Evolutionary conservation across 2,329 filamentous ascomycete genomes (phyloP), one percentile per base, ranked within the genome.

Genomic region (Fusarium albosuccineum): DNA sequence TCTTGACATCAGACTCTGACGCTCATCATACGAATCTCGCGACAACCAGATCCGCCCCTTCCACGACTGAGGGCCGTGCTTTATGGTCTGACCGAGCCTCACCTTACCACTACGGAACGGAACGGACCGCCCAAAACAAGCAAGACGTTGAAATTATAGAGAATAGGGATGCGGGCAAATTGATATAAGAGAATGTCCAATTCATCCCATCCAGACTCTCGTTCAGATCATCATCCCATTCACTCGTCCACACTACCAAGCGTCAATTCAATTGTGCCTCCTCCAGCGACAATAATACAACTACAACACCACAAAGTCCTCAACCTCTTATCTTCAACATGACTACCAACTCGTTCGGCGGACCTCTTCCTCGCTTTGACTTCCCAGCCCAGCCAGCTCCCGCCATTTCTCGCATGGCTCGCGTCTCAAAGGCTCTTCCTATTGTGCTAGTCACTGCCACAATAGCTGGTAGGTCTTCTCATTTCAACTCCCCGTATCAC

Each of bases 281-380:
- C 22, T 39, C 7, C 27, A 27, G 9, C 9, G 22, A 14, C 14
- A 57, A 36, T 6, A 26, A 41, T 4, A 55, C 9, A 37, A 9
- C 13, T 40, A 29, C 27, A 34, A 13, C 41, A 55, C 7, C 5
- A 27, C 60, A 56, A 3, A 42, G n/a, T 27, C 36, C 9, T 36
- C 10, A 45, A 36, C 49, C 29, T 55, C 13, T 1, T 45, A 26
- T 33, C 42, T 10, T 17, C 46, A 60, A 16, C 53, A 69, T 69
- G 67, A 69, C 67, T 2, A 69, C 67, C 53, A 69, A 69, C 56
- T 69, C 67, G 14, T 69, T 69, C 42, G 67, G 67, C 45, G 63
- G 66, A 55, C 62, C 67, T 50, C 67, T 69, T 26, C 67, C 67
- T 59, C 67, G 55, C 41, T 69, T 69, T 17, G 67, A 69, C n/a